Conservation (phyloP, 1,284 basidiomycete genomes). For the Xerocomus amazonicus region DNA sequence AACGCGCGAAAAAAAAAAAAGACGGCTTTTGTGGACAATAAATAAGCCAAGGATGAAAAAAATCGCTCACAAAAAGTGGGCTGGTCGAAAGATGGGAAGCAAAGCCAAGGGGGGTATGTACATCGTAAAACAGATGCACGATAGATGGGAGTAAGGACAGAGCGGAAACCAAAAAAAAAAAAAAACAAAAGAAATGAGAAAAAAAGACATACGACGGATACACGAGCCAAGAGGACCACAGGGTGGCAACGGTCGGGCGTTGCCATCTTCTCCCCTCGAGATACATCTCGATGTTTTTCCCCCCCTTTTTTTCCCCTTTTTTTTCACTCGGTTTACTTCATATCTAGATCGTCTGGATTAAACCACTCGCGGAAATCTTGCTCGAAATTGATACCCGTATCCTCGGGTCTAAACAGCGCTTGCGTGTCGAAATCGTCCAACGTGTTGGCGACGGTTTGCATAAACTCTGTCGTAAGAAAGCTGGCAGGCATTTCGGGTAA, state of each 20-base stretch:
- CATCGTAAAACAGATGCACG: constrained; percentile 6
- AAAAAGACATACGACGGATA: background rate
- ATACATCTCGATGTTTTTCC: background rate
- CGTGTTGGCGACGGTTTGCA: constrained; percentile 36
- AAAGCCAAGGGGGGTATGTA: constrained; percentile 10
- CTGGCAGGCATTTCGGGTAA: constrained; percentile 24
- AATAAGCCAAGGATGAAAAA: constrained; percentile 17
- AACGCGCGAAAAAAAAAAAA: background rate
- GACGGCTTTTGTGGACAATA: constrained; percentile 27
- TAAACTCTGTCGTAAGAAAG: constrained; percentile 42
- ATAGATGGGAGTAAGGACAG: constrained; percentile 11
- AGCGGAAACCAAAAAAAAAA: background rate
- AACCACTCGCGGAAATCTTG: constrained; percentile 70
- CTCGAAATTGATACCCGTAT: constrained; percentile 54
- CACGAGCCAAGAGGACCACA: constrained; percentile 4
- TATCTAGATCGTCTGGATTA: constrained; percentile 45
- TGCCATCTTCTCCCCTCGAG: background rate
- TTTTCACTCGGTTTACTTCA: constrained; percentile 22
- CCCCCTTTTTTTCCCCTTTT: constrained; percentile 1
- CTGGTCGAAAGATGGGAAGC: background rate
- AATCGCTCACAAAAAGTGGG: constrained; percentile 11
- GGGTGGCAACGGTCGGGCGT: constrained; percentile 2
- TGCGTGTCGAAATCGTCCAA: constrained; percentile 45
- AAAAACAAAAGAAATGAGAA: background rate
- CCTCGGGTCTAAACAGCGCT: constrained; percentile 40